Base-by-base conservation (phyloP, 2,329 filamentous ascomycete genomes). In the Amesomyces nigricolor region DNA sequence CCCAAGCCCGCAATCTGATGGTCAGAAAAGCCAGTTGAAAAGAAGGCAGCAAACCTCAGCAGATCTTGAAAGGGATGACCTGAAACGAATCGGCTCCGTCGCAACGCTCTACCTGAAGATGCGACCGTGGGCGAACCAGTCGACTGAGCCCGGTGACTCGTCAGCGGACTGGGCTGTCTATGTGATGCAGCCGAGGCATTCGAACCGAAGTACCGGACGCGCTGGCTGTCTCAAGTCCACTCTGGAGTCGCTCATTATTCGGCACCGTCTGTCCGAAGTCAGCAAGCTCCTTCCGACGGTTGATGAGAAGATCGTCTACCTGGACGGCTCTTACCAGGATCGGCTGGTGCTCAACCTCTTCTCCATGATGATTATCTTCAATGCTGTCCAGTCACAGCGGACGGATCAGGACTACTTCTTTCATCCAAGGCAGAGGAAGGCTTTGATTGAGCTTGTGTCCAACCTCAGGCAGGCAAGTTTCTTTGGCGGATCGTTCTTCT, bases 401-500 rank as follows among this genome's bases (percentile, higher is more conserved):
- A 83, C 80, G 0, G 92, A 92, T 63, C 76, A 81, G 53, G 91
- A 96, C 67, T 96, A 96, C 66, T 86, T 97, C 60, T 96, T 96
- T 63, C 88, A 96, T 63, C 80, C 82, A 0, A 83, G 79, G 11
- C 91, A 91, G 63, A 74, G 80, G 30, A 86, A 83, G 59, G 78
- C 79, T 39, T 73, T 95, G 11, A 72, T 85, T 26, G 76, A 82
- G 51, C 74, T 95, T 2, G 86, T 95, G 4, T 79, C 78, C 53
- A 96, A 96, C 65, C 70, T 96, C 44, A 82, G 89, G 16, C 87
- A 94, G 65, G 86, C 89, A 6, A 89, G 88, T 47, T 95, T 96
- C 66, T 95, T 92, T 69, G 84, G 82, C 10, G 91, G 89, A 71
- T 86, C 86, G 0, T 91, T 91, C 47, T 91, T 87, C 64, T 81